Evolutionary conservation across 805 yeast genomes (phyloP), one percentile per base, ranked within the genome.

Genomic region (Candida maltosa): DNA sequence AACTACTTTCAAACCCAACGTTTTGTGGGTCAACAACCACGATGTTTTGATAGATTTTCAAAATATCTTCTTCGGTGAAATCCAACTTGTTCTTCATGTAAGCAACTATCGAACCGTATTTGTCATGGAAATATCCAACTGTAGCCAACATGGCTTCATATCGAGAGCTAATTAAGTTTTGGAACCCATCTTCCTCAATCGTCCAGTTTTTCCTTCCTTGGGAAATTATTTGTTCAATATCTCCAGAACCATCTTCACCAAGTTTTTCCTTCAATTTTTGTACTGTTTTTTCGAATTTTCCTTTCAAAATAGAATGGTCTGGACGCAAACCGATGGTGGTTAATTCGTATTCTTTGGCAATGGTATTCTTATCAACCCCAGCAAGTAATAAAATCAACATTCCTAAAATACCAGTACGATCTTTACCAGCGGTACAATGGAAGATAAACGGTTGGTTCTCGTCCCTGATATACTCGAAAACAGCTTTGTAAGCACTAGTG

Each of bases 361-460:
- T 68, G 1, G 78, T 75, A 44, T 76, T 75, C 9, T 69, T 65
- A 40, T 82, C 87, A 3, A 86, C 85, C 0, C 85, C 89, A 4
- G 75, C 60, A 6, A 84, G 52, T 14, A 77, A 59, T 29, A 86
- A 63, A 4, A 86, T 62, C 41, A 87, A 54, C 78, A 87, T 83
- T 2, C 80, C 73, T 44, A 83, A 52, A 10, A 85, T 68, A 0
- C 95, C 95, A 0, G 95, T 86, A 29, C 95, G 71, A 53, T 87
- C 95, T 54, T 86, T 87, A 2, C 95, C 95, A 1, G 91, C 91
- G 4, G 89, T 76, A 58, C 95, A 87, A 52, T 85, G 91, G 55
- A 80, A 76, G 7, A 82, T 57, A 39, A 87, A 60, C 6, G 69
- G 65, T 14, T 48, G 41, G 2, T 75, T 72, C 15, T 60, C 62